Base-by-base conservation (phyloP, 805 yeast species). In the Cyberlindnera amylophila region DNA sequence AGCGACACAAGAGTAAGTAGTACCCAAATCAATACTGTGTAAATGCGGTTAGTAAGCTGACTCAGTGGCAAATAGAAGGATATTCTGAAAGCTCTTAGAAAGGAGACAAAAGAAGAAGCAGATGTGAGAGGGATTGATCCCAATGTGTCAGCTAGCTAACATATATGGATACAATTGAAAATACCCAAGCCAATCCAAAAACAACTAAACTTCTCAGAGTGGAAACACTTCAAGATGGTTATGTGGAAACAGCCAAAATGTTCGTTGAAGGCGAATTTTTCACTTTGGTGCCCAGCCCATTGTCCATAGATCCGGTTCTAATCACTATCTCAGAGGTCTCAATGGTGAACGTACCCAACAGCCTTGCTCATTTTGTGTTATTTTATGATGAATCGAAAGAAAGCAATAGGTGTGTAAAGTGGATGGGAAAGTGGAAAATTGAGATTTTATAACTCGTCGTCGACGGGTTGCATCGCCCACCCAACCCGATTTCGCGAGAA, bases 1-100 rank as follows among this genome's bases (percentile, higher is more conserved):
- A 58, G 96, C 96, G 51, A 89, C 96, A 81, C 96, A 89, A 39
- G 96, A 88, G 75, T 88, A 49, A 42, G 52, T 49, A 43, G 52
- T 49, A 49, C 52, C 52, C 49, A 48, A 48, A 34, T 48, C 52
- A 88, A 48, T 48, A 46, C 50, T 46, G 37, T 14, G n/a, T n/a
- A n/a, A 4, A 6, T 10, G 10, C 9, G 27, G 47, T 39, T 44
- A 44, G 44, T 37, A 35, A 21, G 9, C 9, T 21, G 24, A 9
- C 24, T n/a, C 8, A 13, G 29, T 6, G 36, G 35, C 35, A 15
- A 32, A 19, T 26, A 32, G 23, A n/a, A n/a, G 7, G 16, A 13
- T 17, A 17, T 6, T 10, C 13, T 14, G 34, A 5, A 17, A 9
- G 24, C 6, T 6, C 24, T 9, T 21, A 6, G 9, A 21, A 21